Percentiles rank a stretch among this genome's conserved stretches.
Conservation (phyloP, 352 stramenopile species). For the Blastocystis sp. region DNA sequence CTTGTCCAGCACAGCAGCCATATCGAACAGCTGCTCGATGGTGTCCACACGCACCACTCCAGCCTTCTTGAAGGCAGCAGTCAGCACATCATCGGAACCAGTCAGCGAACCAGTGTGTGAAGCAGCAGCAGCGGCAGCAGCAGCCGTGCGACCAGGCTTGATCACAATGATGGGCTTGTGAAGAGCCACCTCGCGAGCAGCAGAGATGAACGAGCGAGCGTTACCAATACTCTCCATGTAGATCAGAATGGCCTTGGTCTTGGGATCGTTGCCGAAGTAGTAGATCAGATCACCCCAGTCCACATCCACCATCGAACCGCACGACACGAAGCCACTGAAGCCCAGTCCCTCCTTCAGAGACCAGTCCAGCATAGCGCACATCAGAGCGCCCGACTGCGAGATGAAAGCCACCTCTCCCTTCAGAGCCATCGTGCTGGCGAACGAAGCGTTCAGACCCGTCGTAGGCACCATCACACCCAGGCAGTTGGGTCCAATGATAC, state of each 20-base stretch:
- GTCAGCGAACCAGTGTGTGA: constrained; percentile 61
- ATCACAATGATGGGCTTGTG: constrained; percentile 63
- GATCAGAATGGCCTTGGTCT: constrained; percentile 62
- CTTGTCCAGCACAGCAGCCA: constrained; percentile 61
- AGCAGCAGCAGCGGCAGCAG: constrained; percentile 59
- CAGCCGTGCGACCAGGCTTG: constrained; percentile 60
- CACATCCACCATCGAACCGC: constrained; percentile 61
- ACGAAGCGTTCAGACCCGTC: constrained; percentile 61
- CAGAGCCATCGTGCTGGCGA: constrained; percentile 59
- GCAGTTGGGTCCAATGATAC: constrained; percentile 62
- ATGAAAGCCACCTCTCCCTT: constrained; percentile 61
- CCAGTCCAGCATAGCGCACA: constrained; percentile 61
- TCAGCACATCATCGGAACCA: constrained; percentile 61
- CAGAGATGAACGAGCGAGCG: constrained; percentile 61
- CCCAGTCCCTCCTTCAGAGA: constrained; percentile 60
- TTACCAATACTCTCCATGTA: constrained; percentile 63
- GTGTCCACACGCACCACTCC: constrained; percentile 61
- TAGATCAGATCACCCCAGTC: constrained; percentile 62
- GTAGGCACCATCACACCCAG: constrained; percentile 61
- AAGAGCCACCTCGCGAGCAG: constrained; percentile 60
- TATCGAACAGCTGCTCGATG: constrained; percentile 62
- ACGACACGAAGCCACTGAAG: constrained; percentile 60
- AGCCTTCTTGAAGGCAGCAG: constrained; percentile 60
- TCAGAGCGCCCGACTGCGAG: constrained; percentile 60
- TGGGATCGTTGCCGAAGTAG: constrained; percentile 61